phyloP scores from a whole-genome alignment of 352 stramenopile genomes.

The Globisporangium abappressorium region DNA sequence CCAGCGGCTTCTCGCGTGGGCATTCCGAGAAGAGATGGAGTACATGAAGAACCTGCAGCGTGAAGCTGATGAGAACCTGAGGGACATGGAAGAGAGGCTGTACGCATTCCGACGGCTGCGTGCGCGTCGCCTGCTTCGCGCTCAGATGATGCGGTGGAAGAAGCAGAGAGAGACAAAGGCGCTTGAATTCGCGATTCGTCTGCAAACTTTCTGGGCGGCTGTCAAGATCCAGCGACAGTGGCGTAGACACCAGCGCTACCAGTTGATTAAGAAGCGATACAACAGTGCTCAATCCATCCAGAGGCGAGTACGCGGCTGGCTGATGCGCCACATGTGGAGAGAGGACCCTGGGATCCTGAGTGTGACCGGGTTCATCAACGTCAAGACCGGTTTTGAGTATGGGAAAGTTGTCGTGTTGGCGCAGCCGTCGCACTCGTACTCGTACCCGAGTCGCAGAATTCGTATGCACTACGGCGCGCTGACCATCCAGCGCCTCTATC shows the following conservation, averaged over 20 bases:
- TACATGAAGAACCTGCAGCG: conserved; percentile 49
- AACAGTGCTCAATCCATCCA: conserved; percentile 47
- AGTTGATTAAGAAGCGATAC: conserved; percentile 47
- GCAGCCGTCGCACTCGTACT: conserved; percentile 48
- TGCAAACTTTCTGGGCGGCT: conserved; percentile 44
- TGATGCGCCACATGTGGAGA: conserved; percentile 67
- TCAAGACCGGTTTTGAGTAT: conserved; percentile 44
- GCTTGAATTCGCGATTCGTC: conserved; percentile 26
- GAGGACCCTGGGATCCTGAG: conserved; percentile 50
- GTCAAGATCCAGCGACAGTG: conserved; percentile 66
- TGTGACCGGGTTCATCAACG: conserved; percentile 37
- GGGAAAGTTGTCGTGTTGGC: conserved; percentile 37
- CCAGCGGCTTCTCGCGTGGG: conserved; percentile 47
- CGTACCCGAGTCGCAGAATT: conserved; percentile 40
- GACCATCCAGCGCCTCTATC: conserved; percentile 51
- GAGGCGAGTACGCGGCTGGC: conserved; percentile 51
- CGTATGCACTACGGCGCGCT: conserved; percentile 33
- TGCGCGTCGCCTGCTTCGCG: conserved; percentile 44
- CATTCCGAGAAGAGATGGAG: conserved; percentile 51
- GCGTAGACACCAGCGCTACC: conserved; percentile 44
- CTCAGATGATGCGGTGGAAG: conserved; percentile 43
- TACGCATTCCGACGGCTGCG: conserved; percentile 43
- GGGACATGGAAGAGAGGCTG: conserved; percentile 46
- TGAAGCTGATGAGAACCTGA: conserved; percentile 39
- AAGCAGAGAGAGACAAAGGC: conserved; percentile 27